Evolutionary conservation across 169 alveolate species (phyloP).

Genomic region (Eimeria maxima): DNA sequence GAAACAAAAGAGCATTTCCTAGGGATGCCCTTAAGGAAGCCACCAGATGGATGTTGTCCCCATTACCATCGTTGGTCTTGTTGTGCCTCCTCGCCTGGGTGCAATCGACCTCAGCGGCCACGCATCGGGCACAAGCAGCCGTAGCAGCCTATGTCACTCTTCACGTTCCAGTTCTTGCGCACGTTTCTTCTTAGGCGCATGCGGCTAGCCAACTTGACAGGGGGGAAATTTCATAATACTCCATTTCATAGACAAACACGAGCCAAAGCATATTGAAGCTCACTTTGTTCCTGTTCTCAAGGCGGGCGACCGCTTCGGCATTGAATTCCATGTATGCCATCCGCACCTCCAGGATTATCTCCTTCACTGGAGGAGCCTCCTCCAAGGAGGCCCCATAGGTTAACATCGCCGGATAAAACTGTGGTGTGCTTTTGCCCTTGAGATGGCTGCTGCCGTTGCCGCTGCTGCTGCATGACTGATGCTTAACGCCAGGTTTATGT

Average conservation of each 20-base stretch:
- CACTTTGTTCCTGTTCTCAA: conserved; percentile 52
- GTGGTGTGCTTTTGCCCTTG: neutral
- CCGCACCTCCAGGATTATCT: conserved; percentile 66
- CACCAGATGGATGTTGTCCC: neutral
- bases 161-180: neutral
- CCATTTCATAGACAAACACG: neutral
- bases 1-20: neutral
- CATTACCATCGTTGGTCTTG: neutral
- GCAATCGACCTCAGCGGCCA: neutral
- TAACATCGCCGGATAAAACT: neutral
- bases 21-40: neutral
- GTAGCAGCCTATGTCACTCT: neutral
- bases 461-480: conserved; percentile 13
- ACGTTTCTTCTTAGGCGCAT: neutral
- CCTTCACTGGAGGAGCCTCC: conserved; percentile 67
- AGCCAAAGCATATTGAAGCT: neutral
- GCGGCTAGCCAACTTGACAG: neutral
- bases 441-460: neutral
- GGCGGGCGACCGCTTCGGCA: conserved; percentile 26
- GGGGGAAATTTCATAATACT: too few species aligned
- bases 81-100: neutral
- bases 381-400: conserved; percentile 64
- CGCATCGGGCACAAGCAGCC: neutral
- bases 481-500: neutral
- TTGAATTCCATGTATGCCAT: conserved; percentile 50